phyloP scores from a whole-genome alignment of 176 grass and related monocot genomes.

The Triticum monococcum region DNA sequence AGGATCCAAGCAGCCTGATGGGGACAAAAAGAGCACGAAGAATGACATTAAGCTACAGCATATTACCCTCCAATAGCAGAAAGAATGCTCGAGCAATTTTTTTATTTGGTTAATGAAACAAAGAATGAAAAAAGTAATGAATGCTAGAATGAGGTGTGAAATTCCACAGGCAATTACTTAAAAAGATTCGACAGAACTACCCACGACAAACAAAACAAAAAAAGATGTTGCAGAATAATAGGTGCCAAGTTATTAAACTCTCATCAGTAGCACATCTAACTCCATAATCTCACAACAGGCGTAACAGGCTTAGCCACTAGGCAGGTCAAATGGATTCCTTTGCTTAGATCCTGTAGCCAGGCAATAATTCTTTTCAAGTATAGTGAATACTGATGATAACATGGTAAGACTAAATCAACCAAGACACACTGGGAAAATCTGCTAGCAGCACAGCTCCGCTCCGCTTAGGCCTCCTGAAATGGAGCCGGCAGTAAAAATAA shows the following conservation, averaged over 20 bases:
- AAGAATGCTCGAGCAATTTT: not conserved
- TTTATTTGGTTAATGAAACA: not conserved
- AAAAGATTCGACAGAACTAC: not conserved
- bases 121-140: not conserved
- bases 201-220: not conserved
- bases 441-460: not conserved
- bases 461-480: not conserved
- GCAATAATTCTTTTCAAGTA: not conserved
- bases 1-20: constrained; percentile 71
- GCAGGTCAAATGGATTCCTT: not conserved
- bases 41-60: not conserved
- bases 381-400: not conserved
- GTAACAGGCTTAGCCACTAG: not conserved
- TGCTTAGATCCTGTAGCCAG: not conserved
- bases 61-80: not conserved
- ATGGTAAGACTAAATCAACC: not conserved
- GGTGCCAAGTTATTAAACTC: not conserved
- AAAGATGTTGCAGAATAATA: not conserved
- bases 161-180: not conserved
- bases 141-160: not conserved
- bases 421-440: not conserved
- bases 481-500: not conserved
- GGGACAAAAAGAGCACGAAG: not conserved
- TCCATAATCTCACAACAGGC: too few species aligned
- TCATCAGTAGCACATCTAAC: not conserved